phyloP scores from a whole-genome alignment of 108 stramenopile genomes.

The Cyclostephanos tholiformis region DNA sequence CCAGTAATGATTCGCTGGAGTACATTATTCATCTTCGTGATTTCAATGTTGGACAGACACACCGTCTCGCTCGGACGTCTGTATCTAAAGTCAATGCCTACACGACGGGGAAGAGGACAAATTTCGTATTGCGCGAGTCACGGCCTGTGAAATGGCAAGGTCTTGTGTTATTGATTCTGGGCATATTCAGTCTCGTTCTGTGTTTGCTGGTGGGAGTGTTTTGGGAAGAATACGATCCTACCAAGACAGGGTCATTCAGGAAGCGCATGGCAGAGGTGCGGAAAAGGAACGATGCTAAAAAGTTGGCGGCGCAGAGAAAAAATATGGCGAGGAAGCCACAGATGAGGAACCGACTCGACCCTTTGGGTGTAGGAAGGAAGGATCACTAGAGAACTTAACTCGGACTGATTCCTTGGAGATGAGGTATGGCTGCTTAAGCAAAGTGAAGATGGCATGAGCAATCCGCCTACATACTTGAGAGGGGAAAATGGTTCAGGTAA shows the following conservation, averaged over 20 bases:
- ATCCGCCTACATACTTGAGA: no score
- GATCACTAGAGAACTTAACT: no score
- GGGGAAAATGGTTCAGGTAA: no score
- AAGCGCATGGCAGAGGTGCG: conserved; percentile 40
- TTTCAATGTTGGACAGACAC: conserved; percentile 66
- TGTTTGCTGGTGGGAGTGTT: conserved; percentile 76
- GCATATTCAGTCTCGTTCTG: conserved; percentile 64
- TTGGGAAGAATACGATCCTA: conserved; percentile 63
- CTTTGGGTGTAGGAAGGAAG: neutral
- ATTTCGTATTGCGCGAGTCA: conserved; percentile 65
- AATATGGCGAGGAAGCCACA: conserved; percentile 7
- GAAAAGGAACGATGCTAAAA: conserved; percentile 29
- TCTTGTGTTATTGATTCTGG: conserved; percentile 65
- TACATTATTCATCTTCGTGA: conserved; percentile 60
- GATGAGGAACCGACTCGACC: conserved; percentile 2
- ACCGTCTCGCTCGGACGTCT: conserved; percentile 58
- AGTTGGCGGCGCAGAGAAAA: neutral
- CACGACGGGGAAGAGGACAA: conserved; percentile 62
- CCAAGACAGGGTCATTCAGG: conserved; percentile 41
- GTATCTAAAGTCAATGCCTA: conserved; percentile 73
- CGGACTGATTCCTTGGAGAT: no score
- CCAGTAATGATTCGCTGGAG: conserved; percentile 23
- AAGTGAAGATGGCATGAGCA: no score
- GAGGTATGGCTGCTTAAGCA: no score
- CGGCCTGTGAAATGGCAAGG: conserved; percentile 66